A percentile compares a stretch with the other conserved stretches of the same genome.
These are phyloP conservation scores for Chrysosporium queenslandicum DNA, from an alignment of 2,329 filamentous ascomycete genomes.

Conservation along the genomic window DNA sequence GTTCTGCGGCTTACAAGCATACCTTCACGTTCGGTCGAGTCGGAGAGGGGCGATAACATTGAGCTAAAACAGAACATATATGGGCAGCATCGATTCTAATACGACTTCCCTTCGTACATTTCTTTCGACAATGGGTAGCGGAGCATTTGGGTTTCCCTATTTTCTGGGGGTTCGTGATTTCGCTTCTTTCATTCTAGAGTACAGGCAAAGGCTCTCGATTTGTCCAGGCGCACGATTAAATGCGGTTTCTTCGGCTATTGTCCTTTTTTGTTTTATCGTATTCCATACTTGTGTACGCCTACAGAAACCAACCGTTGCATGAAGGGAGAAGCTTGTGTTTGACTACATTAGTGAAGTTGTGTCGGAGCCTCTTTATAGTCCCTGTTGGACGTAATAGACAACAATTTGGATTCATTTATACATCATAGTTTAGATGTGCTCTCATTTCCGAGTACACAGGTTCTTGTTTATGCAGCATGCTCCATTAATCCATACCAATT, in stretches of 20 bases:
- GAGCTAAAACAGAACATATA: slow-evolving; percentile 32
- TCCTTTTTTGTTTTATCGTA: not conserved
- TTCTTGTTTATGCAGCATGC: too few relatives aligned
- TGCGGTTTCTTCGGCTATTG: not conserved
- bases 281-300: not conserved
- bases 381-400: not conserved
- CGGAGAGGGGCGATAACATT: slow-evolving; percentile 75
- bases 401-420: not conserved
- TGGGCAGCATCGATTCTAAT: not conserved
- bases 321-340: too few relatives aligned
- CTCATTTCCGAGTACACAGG: not conserved
- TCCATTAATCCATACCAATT: too few relatives aligned
- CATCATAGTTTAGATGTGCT: too few relatives aligned
- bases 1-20: slow-evolving; percentile 83
- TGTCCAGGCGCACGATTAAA: not conserved
- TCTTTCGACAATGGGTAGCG: not conserved
- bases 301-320: not conserved
- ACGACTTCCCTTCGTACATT: not conserved
- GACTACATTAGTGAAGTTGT: too few relatives aligned
- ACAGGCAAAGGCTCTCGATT: not conserved
- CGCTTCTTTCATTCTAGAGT: not conserved
- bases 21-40: slow-evolving; percentile 73
- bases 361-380: too few relatives aligned
- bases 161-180: not conserved
- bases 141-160: slow-evolving; percentile 1